Evolutionary conservation across 192 early-diverging fungal species (phyloP).

Genomic region (Entomortierella beljakovae): DNA sequence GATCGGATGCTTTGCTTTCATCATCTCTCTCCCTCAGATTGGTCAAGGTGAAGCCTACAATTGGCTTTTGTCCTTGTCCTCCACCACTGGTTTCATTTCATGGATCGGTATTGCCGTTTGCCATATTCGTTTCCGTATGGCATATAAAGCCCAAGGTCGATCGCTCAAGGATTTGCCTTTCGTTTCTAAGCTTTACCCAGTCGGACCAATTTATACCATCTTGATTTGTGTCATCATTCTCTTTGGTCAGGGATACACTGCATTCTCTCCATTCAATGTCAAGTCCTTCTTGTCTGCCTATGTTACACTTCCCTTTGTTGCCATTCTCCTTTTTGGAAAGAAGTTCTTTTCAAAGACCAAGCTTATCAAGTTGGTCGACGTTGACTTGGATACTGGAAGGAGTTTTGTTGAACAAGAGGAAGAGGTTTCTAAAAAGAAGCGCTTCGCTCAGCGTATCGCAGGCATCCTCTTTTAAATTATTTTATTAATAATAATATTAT

Average conservation of each 20-base stretch:
- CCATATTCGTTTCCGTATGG: conserved; percentile 83
- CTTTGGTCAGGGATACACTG: conserved; percentile 71
- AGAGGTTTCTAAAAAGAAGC: no score
- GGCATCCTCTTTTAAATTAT: no score
- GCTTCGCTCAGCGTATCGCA: no score
- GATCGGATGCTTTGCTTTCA: conserved; percentile 70
- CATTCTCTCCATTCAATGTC: conserved; percentile 63
- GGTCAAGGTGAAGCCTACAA: conserved; percentile 74
- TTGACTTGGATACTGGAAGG: conserved; percentile 66
- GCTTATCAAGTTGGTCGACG: conserved; percentile 70
- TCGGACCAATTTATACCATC: conserved; percentile 72
- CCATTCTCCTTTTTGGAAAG: conserved; percentile 70
- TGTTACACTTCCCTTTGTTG: conserved; percentile 67
- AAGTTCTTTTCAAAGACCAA: conserved; percentile 69
- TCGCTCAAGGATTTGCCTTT: conserved; percentile 72
- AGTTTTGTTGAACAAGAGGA: no score
- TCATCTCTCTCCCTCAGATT: conserved; percentile 61
- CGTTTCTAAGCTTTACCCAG: conserved; percentile 60
- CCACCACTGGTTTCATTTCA: conserved; percentile 79
- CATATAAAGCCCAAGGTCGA: conserved; percentile 75
- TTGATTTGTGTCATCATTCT: conserved; percentile 67
- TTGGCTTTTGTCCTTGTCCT: conserved; percentile 70
- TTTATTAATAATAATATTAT: no score
- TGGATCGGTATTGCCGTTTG: conserved; percentile 85
- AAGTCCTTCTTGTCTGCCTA: conserved; percentile 69